Base-by-base conservation (phyloP, 768 basidiomycete genomes). In the Amanita exitialis region DNA sequence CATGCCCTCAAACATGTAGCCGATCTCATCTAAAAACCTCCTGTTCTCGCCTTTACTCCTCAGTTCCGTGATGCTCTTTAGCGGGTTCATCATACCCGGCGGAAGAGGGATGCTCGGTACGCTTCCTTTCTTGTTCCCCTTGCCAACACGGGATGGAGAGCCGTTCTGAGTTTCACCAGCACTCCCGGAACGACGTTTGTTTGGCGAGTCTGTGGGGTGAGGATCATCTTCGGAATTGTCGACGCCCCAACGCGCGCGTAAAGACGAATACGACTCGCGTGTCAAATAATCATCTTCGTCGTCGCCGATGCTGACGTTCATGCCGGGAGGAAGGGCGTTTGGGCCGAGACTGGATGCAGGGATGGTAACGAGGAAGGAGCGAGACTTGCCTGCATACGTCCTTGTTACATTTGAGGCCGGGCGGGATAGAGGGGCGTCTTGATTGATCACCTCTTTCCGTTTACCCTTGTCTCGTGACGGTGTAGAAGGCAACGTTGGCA, bases 1-100 rank as follows among this genome's bases (percentile, higher is more conserved):
- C 65, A 91, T 74, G 0, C 90, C 87, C 63, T 92, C 90, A 54
- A 90, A 85, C 4, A 91, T 65, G 65, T 90, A 92, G 0, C 90
- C 90, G 2, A 90, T 77, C 58, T 90, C 89, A 54, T 92, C 90
- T 38, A 90, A 63, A 60, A 91, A 91, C 13, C 86, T 70, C 54
- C 89, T 72, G 49, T 73, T 82, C 66, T 91, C 87, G 10, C 90
- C 90, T 62, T 86, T 87, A 59, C 77, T 85, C 51, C 88, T 68
- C 35, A 91, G 69, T 55, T 91, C 89, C 0, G 86, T 84, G 39
- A 90, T 86, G 53, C 85, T 88, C 65, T 84, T 85, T 44, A 87
- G 59, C 30, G 85, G 82, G 55, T 87, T 86, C 71, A 79, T 79
- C 77, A 83, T 78, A 10, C 77, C 79, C 12, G 65, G 61, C 1